Base-by-base conservation (phyloP, 1,284 basidiomycete species). In the Ceratobasidium sp. region DNA sequence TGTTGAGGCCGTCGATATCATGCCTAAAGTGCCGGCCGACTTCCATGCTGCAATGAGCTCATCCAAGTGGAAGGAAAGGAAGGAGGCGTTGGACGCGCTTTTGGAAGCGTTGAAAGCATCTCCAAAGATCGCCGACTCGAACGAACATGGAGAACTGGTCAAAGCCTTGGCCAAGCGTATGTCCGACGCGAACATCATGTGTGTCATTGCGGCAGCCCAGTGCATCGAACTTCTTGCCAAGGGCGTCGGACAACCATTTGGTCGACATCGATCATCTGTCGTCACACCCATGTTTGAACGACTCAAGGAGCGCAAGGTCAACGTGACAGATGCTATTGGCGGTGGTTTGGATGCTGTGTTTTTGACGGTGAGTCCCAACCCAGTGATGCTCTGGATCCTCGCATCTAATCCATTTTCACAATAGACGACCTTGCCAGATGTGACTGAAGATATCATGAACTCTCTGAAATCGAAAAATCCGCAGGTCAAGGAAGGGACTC, bases 1-100 rank as follows among this genome's bases (percentile, higher is more conserved):
- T 77, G 91, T 93, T 1, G 96, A 98, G 82, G 92, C 94, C 15
- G 90, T 95, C 64, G 89, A 97, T 81, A 90, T 96, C 77, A 87
- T 91, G 65, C 85, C 89, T 6, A 92, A 92, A 80, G 87, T 98
- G 66, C 93, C 97, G 0, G 84, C 89, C 1, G 91, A 92, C 76
- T 86, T 97, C 76, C 90, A 93, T 78, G 87, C 91, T 6, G 86
- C 89, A 76, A 87, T 99, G 70, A 89, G 90, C 15, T 98, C 97
- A 3, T 91, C 94, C 0, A 99, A 99, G 84, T 99, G 98, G 98
- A 98, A 99, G 83, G 98, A 99, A 80, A 90, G 98, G 40, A 95
- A 97, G 81, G 97, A 98, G 81, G 94, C 90, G 1, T 85, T 99
- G 69, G 96, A 98, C 80, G 94, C 95, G 61, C 87, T 98, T 52